Base-by-base conservation (phyloP, 306 rosid species). In the barrel medic (Medicago truncatula) region DNA sequence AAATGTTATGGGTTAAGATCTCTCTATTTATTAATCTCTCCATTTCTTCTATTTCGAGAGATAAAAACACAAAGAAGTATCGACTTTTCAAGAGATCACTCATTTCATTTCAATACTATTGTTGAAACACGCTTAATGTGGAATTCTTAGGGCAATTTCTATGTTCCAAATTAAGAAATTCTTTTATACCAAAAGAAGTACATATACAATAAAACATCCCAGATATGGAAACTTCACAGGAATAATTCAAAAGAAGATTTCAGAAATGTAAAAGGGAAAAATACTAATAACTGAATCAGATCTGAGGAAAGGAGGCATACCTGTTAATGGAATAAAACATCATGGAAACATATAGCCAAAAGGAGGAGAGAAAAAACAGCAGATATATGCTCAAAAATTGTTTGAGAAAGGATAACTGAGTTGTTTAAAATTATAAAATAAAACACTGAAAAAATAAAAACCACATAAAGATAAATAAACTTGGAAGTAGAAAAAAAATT, bases 201-300 rank as follows among this genome's bases (percentile, higher is more conserved):
- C 3, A 67, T 13, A 66, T 44, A 18, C 17, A 25, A 59, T 7
- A 4, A 66, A 36, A 8, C 15, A 40, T 8, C 61, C 79, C 77
- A 77, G 72, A 85, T 76, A n/a, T 7, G 64, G 82, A 76, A 80
- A 79, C 82, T 58, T 75, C 70, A 41, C 62, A 23, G 6, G 8
- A 7, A n/a, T 34, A 34, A 34, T 34, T 34, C 53, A 71, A 14
- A 20, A 20, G 6, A 66, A 41, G 3, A 25, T 23, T 21, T 46
- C 0, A n/a, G 14, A n/a, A 8, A 36, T 15, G n/a, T 21, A 46
- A 36, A 81, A 75, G 0, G 8, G 50, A 38, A 67, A 81, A 34
- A 77, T 0, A 71, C 8, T 57, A 8, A 43, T 53, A 72, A 76
- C 17, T 67, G 72, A 53, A 77, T 75, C 89, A 87, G 94, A 89